Conservation (phyloP, 805 yeast species). For the Komagataella pseudopastoris region DNA sequence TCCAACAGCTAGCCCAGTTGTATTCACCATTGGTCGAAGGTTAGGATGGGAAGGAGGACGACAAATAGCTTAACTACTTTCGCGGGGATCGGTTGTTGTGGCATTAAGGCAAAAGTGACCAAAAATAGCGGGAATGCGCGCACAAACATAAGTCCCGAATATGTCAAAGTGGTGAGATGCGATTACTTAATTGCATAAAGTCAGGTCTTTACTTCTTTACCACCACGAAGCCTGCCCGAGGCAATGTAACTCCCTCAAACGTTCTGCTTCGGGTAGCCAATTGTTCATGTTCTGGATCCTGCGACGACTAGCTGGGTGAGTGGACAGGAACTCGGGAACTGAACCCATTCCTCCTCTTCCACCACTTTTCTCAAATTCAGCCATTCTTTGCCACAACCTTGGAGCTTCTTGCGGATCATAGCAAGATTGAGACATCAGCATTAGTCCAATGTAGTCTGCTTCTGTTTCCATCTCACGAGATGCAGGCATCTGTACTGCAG, state of each 20-base stretch:
- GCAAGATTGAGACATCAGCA: slow-evolving; percentile 86
- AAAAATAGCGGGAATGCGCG: not conserved
- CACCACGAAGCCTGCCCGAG: not conserved
- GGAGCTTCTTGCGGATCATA: slow-evolving; percentile 67
- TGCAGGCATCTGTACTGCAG: slow-evolving; percentile 65
- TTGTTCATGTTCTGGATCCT: slow-evolving; percentile 54
- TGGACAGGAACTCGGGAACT: slow-evolving; percentile 54
- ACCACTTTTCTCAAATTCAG: slow-evolving; percentile 26
- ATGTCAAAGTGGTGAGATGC: not conserved
- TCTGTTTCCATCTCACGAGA: slow-evolving; percentile 92
- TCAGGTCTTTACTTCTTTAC: not conserved
- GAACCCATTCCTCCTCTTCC: slow-evolving; percentile 15
- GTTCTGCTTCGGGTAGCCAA: slow-evolving; percentile 54
- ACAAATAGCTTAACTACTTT: not conserved
- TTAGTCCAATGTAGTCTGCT: slow-evolving; percentile 89
- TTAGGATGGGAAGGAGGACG: not conserved
- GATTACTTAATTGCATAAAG: not conserved
- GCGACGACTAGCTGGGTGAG: slow-evolving; percentile 79
- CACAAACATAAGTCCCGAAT: not conserved
- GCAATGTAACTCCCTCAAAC: slow-evolving; percentile 3
- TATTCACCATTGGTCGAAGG: not conserved
- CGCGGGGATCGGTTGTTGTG: not conserved
- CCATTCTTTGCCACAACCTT: slow-evolving; percentile 76
- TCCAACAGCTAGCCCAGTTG: slow-evolving; percentile 10
- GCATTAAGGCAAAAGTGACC: not conserved